Evolutionary conservation across 2,329 filamentous ascomycete genomes (phyloP), one percentile per base, ranked within the genome.

Genomic region (Aspergillus pseudoterreus): DNA sequence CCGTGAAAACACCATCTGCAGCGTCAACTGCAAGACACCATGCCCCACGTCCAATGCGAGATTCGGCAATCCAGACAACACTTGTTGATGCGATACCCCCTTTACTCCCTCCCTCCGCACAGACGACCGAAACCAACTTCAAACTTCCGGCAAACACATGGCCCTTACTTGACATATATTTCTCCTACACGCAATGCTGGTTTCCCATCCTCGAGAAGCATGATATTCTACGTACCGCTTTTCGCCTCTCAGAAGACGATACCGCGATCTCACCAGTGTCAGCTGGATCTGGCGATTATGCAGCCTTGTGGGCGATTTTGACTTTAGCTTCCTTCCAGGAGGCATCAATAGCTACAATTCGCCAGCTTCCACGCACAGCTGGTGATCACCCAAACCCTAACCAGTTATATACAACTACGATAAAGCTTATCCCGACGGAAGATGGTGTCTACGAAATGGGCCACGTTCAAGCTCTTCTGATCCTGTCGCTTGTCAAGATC

Each of bases 101-200:
- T 43, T n/a, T 17, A 42, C 39, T 8, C 11, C 39, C 39, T 21
- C 39, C 19, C 5, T 42, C 45, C 24, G 4, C 11, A 39, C 6
- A 9, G 35, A 15, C n/a, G 6, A 11, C 24, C 36, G 32, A 54
- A 45, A 46, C 22, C 14, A 35, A 83, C 78, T 14, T 62, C 67
- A 14, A 78, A 82, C 61, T 81, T 78, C 63, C 84, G 77, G 73
- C 62, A 14, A 70, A 71, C 47, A 63, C 65, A 22, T 69, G 68
- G 66, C 75, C 78, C 2, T 75, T 91, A 4, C 71, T 91, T 36
- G 85, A 90, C 57, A 78, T 87, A 4, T 91, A 90, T 64, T 87
- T 89, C 53, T 82, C 86, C 1, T 89, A 88, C 59, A 88, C 85
- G 0, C 86, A 91, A 64, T 83, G 81, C 48, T 92, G 88, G 88